Evolutionary conservation across 2,329 filamentous ascomycete species (phyloP).

Genomic region (Fusarium anthophilum): DNA sequence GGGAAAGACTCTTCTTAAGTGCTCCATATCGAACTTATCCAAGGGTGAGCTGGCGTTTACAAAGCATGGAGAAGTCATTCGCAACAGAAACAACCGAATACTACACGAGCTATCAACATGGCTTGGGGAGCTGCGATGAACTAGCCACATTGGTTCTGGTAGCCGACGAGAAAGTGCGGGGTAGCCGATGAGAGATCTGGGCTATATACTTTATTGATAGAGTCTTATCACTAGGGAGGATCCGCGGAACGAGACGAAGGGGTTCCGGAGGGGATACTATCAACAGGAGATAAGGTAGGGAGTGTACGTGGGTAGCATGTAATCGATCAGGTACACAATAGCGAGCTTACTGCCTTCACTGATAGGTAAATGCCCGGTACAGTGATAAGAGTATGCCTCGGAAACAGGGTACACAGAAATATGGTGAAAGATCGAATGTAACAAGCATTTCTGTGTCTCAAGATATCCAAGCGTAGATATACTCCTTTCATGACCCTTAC

Average conservation of each 20-base stretch:
- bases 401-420: neutral
- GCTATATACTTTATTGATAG: neutral
- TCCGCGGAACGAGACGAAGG: neutral
- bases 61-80: neutral
- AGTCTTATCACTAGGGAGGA: neutral
- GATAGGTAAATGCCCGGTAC: neutral
- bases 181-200: neutral
- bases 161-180: neutral
- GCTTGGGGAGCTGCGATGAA: neutral
- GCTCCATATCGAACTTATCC: neutral
- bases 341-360: neutral
- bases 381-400: too few species aligned
- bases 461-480: accelerated
- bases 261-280: too few species aligned
- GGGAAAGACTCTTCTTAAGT: neutral
- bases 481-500: neutral
- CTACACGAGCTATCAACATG: too few species aligned
- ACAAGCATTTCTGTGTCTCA: too few species aligned
- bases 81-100: neutral
- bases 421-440: accelerated
- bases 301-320: neutral
- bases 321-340: neutral
- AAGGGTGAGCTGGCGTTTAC: accelerated
- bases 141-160: neutral
- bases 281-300: neutral